Evolutionary conservation across 176 grass and related monocot genomes (phyloP), one percentile per base, ranked within the genome.

Genomic region (Coix lacrymajobi): DNA sequence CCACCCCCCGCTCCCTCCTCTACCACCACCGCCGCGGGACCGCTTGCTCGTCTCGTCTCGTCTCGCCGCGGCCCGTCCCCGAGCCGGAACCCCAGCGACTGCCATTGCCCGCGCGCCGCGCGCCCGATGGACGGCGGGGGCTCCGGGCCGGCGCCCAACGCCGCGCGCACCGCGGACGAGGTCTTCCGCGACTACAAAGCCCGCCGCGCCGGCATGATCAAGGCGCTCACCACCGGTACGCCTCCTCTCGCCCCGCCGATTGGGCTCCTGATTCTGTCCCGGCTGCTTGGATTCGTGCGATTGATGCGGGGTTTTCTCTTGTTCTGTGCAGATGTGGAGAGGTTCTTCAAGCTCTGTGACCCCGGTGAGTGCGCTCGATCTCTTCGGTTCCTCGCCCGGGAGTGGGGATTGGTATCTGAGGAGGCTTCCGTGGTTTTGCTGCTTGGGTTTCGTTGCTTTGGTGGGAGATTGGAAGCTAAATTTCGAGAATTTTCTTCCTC

Each of bases 261-360:
- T 85, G 80, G 37, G 31, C 40, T 69, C 31, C 44, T 13, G 57
- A 24, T 70, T 74, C 4, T 43, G 32, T 56, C 19, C 4, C 31
- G 44, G 10, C 8, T 49, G 13, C 13, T 36, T 22, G 71, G 85
- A 78, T 78, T 88, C 46, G 71, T 62, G 69, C 48, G 66, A 43
- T 43, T 88, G 71, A 90, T 54, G 73, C 49, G 82, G 29, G 9
- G 9, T 45, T 73, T 26, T 78, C 81, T 9, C 61, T 15, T 71
- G 19, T 28, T 25, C 76, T 75, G 77, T 88, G 94, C 81, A 97
- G 94, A 97, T 84, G 91, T 97, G 89, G 94, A 97, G 57, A 97
- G 88, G 92, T 97, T 97, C 63, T 97, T 79, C 89, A 84, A 94
- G 91, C 89, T 89, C 30, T 97, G 94, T 84, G 94, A 97, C 87